These are phyloP conservation scores for Thermothielavioides terrestris DNA, from an alignment of 495 filamentous ascomycete genomes.

Conservation along the genomic window DNA sequence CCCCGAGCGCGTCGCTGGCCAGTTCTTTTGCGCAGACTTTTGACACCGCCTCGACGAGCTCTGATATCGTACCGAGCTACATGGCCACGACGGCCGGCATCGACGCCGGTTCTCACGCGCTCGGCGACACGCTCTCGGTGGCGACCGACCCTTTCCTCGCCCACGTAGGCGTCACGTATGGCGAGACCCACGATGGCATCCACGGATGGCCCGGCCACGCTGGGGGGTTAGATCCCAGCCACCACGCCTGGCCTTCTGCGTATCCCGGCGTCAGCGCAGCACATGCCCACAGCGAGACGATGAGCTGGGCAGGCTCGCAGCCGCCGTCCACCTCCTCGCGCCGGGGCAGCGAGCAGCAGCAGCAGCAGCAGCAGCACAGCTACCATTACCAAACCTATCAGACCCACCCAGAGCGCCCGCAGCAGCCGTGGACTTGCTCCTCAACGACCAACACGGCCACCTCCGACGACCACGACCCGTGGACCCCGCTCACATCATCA, in stretches of 20 bases:
- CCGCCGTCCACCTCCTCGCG: background rate
- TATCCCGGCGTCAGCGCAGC: background rate
- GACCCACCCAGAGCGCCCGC: background rate
- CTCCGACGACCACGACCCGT: slow-evolving; percentile 2
- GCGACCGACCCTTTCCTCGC: slow-evolving; percentile 20
- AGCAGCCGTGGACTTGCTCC: background rate
- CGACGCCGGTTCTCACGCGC: background rate
- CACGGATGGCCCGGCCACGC: background rate
- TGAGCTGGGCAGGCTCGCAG: background rate
- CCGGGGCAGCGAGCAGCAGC: background rate
- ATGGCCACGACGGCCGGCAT: slow-evolving; percentile 4
- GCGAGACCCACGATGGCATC: background rate
- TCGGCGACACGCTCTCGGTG: slow-evolving; percentile 5
- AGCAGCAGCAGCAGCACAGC: background rate
- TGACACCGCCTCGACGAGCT: slow-evolving; percentile 4
- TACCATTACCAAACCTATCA: background rate
- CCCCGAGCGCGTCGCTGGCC: slow-evolving; percentile 22
- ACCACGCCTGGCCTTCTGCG: background rate
- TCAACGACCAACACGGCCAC: background rate
- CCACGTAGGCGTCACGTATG: slow-evolving; percentile 2
- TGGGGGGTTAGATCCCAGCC: background rate
- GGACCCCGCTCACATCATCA: slow-evolving; percentile 6
- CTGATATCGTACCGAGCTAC: slow-evolving; percentile 8
- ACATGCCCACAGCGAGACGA: background rate
- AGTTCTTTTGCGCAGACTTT: slow-evolving; percentile 20